Base-by-base conservation (phyloP, 306 rosid species). In the Delonix regia region DNA sequence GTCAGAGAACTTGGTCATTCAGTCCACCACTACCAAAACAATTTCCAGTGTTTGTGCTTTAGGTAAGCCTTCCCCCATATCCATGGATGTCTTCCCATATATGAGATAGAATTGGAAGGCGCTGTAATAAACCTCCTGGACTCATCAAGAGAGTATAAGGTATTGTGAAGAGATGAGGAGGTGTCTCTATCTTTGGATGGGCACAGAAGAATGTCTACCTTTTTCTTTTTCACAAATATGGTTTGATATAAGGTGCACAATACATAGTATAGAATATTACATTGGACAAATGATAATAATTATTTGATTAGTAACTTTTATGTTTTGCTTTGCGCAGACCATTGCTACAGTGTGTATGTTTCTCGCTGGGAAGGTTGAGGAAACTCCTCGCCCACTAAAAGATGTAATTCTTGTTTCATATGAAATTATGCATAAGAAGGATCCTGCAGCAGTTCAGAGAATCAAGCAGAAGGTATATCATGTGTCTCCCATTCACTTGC, bases 351-450 rank as follows among this genome's bases (percentile, higher is more conserved):
- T 87, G 66, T 96, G 99, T 84, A 96, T 96, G 99, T 96, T 96
- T 88, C 98, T 96, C 73, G 98, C 99, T 67, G 99, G 99, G 79
- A 96, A 93, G 86, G 99, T 96, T 78, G 99, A 96, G 87, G 99
- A 96, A 88, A 91, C 96, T 72, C 99, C 99, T 22, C 98, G 99
- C 65, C 99, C 98, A 6, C 80, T 96, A 61, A 91, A 93, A 81
- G 98, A 93, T 85, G 99, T 96, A 48, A 96, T 96, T 66, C 87
- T 96, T 71, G 96, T 91, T 79, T 96, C 99, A 10, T 96, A 96
- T 47, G 99, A 93, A 85, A 93, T 93, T 74, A 90, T 96, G 55
- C 83, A 96, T 49, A 93, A 96, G 85, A 96, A 96, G 87, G 98
- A 96, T 83, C 89, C 98, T 33, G 86, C 90, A 36, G 99, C 98